A percentile compares a stretch with the other conserved stretches of the same genome.
Evolutionary conservation across 2,329 filamentous ascomycete species (phyloP).

Genomic region (Penicillium sp.): DNA sequence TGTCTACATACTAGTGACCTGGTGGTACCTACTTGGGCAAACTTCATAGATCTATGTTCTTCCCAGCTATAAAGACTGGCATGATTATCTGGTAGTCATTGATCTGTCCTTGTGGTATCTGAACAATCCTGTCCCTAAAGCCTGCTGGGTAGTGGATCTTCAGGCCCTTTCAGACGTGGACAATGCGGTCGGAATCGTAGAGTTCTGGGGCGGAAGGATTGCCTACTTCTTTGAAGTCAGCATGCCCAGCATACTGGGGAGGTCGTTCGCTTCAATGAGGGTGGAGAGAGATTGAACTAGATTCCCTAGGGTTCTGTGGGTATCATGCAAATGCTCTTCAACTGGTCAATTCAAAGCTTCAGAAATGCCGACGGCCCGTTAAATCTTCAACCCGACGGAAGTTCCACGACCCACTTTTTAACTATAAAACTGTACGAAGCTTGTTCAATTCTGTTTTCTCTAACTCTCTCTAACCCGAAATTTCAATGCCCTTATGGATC

Average conservation of each 20-base stretch:
- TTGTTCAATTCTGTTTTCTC: slow-evolving; percentile 10
- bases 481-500: too few relatives aligned
- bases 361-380: too few relatives aligned
- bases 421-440: too few relatives aligned
- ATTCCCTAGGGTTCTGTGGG: not conserved
- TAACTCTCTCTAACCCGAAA: too few relatives aligned
- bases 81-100: slow-evolving; percentile 27
- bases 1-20: too few relatives aligned
- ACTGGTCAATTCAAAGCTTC: too few relatives aligned
- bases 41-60: too few relatives aligned
- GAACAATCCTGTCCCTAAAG: slow-evolving; percentile 38
- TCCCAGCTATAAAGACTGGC: too few relatives aligned
- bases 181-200: slow-evolving; percentile 47
- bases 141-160: slow-evolving; percentile 40
- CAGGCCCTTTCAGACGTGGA: slow-evolving; percentile 43
- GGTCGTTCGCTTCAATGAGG: not conserved
- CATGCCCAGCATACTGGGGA: not conserved
- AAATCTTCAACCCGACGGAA: too few relatives aligned
- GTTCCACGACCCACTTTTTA: too few relatives aligned
- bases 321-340: too few relatives aligned
- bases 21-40: too few relatives aligned
- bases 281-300: not conserved
- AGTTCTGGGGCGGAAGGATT: slow-evolving; percentile 48
- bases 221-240: slow-evolving; percentile 39
- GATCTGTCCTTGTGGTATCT: slow-evolving; percentile 47